phyloP scores from a whole-genome alignment of 257 asterid species.

The Plectranthus barbatus region DNA sequence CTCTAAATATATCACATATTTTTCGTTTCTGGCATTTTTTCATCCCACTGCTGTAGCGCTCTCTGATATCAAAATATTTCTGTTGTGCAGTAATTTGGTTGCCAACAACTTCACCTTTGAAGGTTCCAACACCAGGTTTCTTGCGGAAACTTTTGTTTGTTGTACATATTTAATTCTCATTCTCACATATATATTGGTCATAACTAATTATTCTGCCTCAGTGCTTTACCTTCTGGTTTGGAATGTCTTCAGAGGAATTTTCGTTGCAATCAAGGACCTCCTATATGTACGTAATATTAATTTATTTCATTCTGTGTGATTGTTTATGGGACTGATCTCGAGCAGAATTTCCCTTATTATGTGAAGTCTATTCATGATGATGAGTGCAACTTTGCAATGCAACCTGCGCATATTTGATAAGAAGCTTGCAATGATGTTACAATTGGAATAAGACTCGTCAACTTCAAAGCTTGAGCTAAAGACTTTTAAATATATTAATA shows the following conservation, averaged over 20 bases:
- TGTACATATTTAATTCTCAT: too few species aligned
- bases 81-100: slow-evolving; percentile 49
- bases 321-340: background rate
- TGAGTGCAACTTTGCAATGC: background rate
- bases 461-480: too few species aligned
- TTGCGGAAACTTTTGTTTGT: background rate
- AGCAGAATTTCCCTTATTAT: background rate
- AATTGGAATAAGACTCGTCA: too few species aligned
- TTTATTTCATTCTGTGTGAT: background rate
- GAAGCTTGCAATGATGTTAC: too few species aligned
- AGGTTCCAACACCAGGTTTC: slow-evolving; percentile 38
- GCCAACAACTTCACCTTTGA: slow-evolving; percentile 57
- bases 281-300: slow-evolving; percentile 39
- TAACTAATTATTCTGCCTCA: slow-evolving; percentile 15
- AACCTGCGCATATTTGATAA: too few species aligned
- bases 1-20: too few species aligned
- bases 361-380: background rate
- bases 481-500: too few species aligned
- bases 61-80: background rate
- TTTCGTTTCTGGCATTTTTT: too few species aligned
- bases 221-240: slow-evolving; percentile 55
- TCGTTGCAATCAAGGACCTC: slow-evolving; percentile 54
- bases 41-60: too few species aligned
- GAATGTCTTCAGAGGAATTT: slow-evolving; percentile 68
- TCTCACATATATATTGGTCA: background rate